Evolutionary conservation across 2,329 filamentous ascomycete species (phyloP).

Genomic region (Sphaerulina populicola): DNA sequence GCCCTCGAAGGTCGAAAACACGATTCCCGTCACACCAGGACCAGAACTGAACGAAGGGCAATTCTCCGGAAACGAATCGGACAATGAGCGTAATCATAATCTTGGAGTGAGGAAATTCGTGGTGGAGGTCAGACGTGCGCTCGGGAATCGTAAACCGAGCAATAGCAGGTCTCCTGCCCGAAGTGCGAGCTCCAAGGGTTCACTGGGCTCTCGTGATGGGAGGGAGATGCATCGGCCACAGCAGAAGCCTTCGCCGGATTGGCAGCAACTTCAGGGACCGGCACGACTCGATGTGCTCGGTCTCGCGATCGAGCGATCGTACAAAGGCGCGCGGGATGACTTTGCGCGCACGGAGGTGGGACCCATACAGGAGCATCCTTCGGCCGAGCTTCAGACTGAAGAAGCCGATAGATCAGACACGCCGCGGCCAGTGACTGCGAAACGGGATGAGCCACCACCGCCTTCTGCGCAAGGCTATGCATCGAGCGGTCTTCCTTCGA

Average conservation of each 20-base stretch:
- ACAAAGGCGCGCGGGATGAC: slow-evolving; percentile 21
- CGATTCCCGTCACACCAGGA: slow-evolving; percentile 42
- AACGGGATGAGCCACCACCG: slow-evolving; percentile 7
- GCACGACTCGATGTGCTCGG: slow-evolving; percentile 56
- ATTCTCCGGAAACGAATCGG: slow-evolving; percentile 10
- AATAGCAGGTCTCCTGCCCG: slow-evolving; percentile 17
- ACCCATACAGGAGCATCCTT: slow-evolving; percentile 4
- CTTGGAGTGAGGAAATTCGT: slow-evolving; percentile 80
- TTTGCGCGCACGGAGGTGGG: slow-evolving; percentile 7
- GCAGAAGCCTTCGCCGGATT: slow-evolving; percentile 16
- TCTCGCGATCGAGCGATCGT: slow-evolving; percentile 37
- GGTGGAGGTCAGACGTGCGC: slow-evolving; percentile 71
- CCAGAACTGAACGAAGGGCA: slow-evolving; percentile 16
- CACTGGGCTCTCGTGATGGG: slow-evolving; percentile 5
- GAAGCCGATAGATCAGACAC: slow-evolving; percentile 3
- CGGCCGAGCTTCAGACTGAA: slow-evolving; percentile 2
- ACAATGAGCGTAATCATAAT: slow-evolving; percentile 32
- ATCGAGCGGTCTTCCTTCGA: background rate
- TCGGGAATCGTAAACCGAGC: slow-evolving; percentile 48
- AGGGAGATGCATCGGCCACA: slow-evolving; percentile 7
- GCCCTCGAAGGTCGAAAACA: slow-evolving; percentile 65
- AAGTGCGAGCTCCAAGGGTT: slow-evolving; percentile 38
- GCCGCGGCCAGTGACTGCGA: slow-evolving; percentile 13
- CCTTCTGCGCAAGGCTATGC: slow-evolving; percentile 1
- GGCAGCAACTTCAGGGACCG: slow-evolving; percentile 26